Evolutionary conservation across 208 protist species (phyloP), one percentile per base, ranked within the genome.

Genomic region (Trypanosoma grayi): DNA sequence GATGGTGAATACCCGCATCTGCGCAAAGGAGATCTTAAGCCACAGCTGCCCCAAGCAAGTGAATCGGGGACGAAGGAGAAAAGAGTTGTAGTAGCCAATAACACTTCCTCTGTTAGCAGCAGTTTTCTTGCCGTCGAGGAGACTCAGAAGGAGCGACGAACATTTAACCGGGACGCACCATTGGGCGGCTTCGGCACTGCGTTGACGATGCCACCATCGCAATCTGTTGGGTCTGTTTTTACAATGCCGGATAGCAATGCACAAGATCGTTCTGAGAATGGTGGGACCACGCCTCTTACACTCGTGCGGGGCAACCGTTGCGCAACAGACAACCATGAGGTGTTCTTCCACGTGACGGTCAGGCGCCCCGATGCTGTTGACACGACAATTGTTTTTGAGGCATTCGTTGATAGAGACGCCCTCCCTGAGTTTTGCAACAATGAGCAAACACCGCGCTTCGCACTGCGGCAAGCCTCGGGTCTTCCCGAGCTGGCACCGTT

Each of bases 291-390:
- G 1, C 28, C 33, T 33, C 22, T 43, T 33, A 47, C 22, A 1
- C 50, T 71, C 40, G 2, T 20, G 22, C 55, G 65, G 45, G 65
- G 65, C 11, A 41, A 36, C n/a, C 50, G 65, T n/a, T 71, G 64
- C 27, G 33, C 56, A 2, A 66, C 57, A 1, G 65, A 71, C 30
- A 71, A 71, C 33, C 16, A 48, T 25, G 58, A 65, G 7, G 65
- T 71, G n/a, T 71, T 71, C 33, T 56, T 71, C 34, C 28, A 65
- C 41, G 8, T 71, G 11, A 55, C 30, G 18, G 30, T 71, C 8
- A 61, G 58, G 30, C 39, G 22, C 36, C 16, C 11, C 20, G n/a
- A 69, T 30, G 11, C 4, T 5, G 18, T 44, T 1, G 56, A 51
- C 10, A 40, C 18, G 33, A 33, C 28, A n/a, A 41, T 62, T 37